Base-by-base conservation (phyloP, 2,329 filamentous ascomycete genomes). In the Sarocladiaceae sp. region DNA sequence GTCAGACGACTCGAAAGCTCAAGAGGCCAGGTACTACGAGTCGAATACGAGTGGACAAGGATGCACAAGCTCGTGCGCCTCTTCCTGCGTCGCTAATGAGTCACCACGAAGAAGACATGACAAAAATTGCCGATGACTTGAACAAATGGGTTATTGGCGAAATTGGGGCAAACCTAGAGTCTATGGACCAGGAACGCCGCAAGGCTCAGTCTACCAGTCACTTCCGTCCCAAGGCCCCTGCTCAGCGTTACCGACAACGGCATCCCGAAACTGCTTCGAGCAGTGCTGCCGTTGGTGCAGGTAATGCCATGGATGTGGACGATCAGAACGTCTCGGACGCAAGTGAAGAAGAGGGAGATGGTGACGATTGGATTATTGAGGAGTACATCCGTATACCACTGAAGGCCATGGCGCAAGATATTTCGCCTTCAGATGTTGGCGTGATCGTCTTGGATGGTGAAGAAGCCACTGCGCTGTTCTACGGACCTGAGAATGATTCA, bases 361-460 rank as follows among this genome's bases (percentile, higher is more conserved):
- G 80, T 17, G 73, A 74, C 3, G 81, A 85, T 50, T 86, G 84
- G 68, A 72, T 86, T 25, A 77, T 83, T 39, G 83, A 86, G 54
- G 84, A 82, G 36, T 86, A 86, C 59, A 72, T 84, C 50, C 81
- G 83, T 31, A 74, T 86, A 17, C 79, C 82, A 2, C 77, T 73
- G 2, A 73, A 75, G 53, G 71, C 70, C 23, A 68, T 83, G 53
- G 70, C 71, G 15, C 63, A 7, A 48, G 67, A 75, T 13, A 71
- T 80, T 3, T 66, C 69, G 7, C 71, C 75, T 1, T 71, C 77
- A 23, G 76, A 75, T 42, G 73, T 85, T 6, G 80, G 80, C 11
- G 64, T 83, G 31, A 63, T 84, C 50, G 77, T 82, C 6, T 74
- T 84, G 47, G 78, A 81, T 50, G 74, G 73, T 20, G 77, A 82